Percentiles rank a stretch among this genome's conserved stretches.
Evolutionary conservation across 2,329 filamentous ascomycete species (phyloP).

Genomic region (Fusarium mexicanum): DNA sequence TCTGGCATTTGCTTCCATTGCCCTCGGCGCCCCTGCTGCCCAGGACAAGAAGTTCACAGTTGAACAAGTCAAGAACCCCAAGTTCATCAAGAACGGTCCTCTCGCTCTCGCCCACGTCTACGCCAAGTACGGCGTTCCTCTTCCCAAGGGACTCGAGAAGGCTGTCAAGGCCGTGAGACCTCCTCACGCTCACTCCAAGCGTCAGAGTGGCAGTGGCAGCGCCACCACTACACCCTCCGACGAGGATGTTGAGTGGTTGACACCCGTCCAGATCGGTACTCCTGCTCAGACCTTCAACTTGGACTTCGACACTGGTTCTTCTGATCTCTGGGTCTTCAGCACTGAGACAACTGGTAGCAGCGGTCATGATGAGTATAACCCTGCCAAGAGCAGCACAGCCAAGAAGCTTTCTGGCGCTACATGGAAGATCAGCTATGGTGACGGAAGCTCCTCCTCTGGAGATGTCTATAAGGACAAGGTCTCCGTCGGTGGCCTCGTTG

Average conservation of each 20-base stretch:
- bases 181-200: constrained; percentile 29
- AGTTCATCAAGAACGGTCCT: constrained; percentile 48
- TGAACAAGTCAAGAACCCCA: constrained; percentile 50
- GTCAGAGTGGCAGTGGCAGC: constrained; percentile 44
- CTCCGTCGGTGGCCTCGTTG: constrained; percentile 53
- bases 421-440: constrained; percentile 57
- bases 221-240: constrained; percentile 38
- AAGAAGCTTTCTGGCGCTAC: constrained; percentile 49
- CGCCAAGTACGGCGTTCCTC: constrained; percentile 48
- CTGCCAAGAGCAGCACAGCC: constrained; percentile 52
- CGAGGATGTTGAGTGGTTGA: constrained; percentile 51
- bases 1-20: constrained; percentile 35
- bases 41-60: constrained; percentile 42
- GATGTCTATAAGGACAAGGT: constrained; percentile 57
- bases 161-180: constrained; percentile 37
- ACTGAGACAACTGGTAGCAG: constrained; percentile 52
- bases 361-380: constrained; percentile 54
- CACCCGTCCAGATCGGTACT: constrained; percentile 54
- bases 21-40: constrained; percentile 24
- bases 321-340: constrained; percentile 60
- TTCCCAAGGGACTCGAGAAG: constrained; percentile 45
- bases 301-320: constrained; percentile 59
- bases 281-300: constrained; percentile 55
- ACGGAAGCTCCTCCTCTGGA: constrained; percentile 54
- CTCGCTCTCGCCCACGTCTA: constrained; percentile 48